These are phyloP conservation scores for Cutaneotrichosporon curvatum DNA, from an alignment of 1,284 basidiomycete genomes.

Conservation along the genomic window DNA sequence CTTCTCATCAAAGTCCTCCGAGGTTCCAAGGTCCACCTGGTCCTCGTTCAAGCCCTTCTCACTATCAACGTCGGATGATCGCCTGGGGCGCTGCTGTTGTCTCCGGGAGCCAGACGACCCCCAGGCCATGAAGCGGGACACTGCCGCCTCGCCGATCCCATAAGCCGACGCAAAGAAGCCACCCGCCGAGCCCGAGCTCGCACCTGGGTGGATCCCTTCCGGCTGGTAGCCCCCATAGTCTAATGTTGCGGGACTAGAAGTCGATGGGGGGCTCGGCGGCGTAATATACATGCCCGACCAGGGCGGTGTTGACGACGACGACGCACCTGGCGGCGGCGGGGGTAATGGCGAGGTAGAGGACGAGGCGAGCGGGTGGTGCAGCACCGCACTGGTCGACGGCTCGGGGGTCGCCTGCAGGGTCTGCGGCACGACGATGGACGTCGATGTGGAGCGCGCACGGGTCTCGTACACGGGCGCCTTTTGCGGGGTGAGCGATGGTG, in stretches of 20 bases:
- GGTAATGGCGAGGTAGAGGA: no score
- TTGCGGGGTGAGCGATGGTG: neutral
- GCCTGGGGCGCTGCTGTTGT: conserved; percentile 1
- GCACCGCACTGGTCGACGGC: conserved; percentile 3
- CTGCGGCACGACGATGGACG: conserved; percentile 35
- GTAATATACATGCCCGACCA: conserved; percentile 18
- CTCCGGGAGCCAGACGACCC: neutral
- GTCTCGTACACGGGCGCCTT: conserved; percentile 21
- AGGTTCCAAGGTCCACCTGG: conserved; percentile 12
- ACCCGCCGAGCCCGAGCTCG: neutral
- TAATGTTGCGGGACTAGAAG: neutral
- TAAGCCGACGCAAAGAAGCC: conserved; percentile 26
- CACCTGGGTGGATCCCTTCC: neutral
- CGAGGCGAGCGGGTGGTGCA: no score
- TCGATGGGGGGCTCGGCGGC: conserved; percentile 15
- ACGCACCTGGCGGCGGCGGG: conserved; percentile 3
- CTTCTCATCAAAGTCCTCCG: no score
- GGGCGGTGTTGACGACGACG: conserved; percentile 8
- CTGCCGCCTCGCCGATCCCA: conserved; percentile 27
- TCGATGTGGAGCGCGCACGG: conserved; percentile 38
- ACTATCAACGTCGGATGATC: conserved; percentile 31
- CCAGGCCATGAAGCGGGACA: conserved; percentile 22
- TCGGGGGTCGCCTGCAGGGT: conserved; percentile 9
- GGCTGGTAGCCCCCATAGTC: no score
- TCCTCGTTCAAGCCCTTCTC: conserved; percentile 41